A percentile compares a stretch with the other conserved stretches of the same genome.
Conservation (phyloP, 2,329 filamentous ascomycete species). For the Chalaropsis thielavioides region DNA sequence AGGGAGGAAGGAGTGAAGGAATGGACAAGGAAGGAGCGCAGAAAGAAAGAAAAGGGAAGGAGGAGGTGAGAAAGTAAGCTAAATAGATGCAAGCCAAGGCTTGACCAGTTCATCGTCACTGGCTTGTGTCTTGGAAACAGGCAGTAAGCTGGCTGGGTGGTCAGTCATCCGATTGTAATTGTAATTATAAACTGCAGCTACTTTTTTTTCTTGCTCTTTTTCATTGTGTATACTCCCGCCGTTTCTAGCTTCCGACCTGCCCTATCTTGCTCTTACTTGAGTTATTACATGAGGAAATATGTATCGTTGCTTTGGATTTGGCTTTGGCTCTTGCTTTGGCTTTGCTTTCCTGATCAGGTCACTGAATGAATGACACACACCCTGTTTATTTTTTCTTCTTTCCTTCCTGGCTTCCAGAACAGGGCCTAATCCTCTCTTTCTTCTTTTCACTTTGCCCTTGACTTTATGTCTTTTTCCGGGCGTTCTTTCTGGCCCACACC, state of each 20-base stretch:
- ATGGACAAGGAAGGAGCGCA: too few species aligned
- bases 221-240: too few species aligned
- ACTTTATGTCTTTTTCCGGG: not conserved
- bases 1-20: too few species aligned
- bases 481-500: not conserved
- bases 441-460: not conserved
- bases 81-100: not conserved
- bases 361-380: not conserved
- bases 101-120: not conserved
- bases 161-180: not conserved
- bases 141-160: not conserved
- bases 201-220: not conserved
- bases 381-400: too few species aligned
- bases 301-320: not conserved
- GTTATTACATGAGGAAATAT: too few species aligned
- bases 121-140: not conserved
- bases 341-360: not conserved
- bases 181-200: not conserved
- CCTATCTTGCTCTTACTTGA: not conserved
- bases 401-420: not conserved
- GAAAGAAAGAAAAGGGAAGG: too few species aligned
- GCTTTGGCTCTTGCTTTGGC: too few species aligned
- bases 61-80: not conserved
- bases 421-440: not conserved
- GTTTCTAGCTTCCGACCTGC: too few species aligned